Base-by-base conservation (phyloP, 768 basidiomycete genomes). In the Brasilioporus rufonigricans region DNA sequence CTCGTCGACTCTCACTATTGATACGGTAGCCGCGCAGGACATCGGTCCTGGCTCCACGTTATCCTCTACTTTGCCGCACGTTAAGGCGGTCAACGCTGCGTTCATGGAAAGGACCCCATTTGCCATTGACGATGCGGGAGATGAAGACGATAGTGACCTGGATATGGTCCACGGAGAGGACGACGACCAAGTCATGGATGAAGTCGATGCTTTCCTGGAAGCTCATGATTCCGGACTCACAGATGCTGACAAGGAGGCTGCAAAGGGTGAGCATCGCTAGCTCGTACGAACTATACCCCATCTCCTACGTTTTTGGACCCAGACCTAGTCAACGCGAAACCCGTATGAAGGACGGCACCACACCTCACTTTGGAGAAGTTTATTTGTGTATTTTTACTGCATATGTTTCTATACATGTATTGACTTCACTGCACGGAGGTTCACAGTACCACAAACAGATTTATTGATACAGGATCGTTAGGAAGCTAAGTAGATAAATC, bases 171-270 rank as follows among this genome's bases (percentile, higher is more conserved):
- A 82, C 26, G 75, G 74, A 14, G 83, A 78, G 47, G 85, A 82
- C 44, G 86, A 87, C 52, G 86, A 87, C 58, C 84, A 83, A 53
- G 91, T 95, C 44, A 81, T 98, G 85, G 91, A 95, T 65, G 94
- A 96, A 79, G 91, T 94, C 51, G 93, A 96, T 65, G 93, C 93
- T 0, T 96, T 96, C 80, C 76, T 98, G 41, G 93, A 97, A 65
- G 94, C 91, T 3, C 91, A 98, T 68, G 94, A 93, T 72, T 85
- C 88, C 8, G 90, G 91, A 18, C 74, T 93, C 50, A 84, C 86
- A 4, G 87, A 89, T 55, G 89, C 84, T 4, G 89, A 93, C 64
- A 84, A 87, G 68, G 81, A 83, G 60, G 80, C 88, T 21, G 88
- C 87, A 8, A 85, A 87, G 72, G 90, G 89, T 88, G 59, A 58